Percentiles rank a stretch among this genome's conserved stretches.
Conservation (phyloP, 2,329 filamentous ascomycete species). For the Paecilomyces niveus region DNA sequence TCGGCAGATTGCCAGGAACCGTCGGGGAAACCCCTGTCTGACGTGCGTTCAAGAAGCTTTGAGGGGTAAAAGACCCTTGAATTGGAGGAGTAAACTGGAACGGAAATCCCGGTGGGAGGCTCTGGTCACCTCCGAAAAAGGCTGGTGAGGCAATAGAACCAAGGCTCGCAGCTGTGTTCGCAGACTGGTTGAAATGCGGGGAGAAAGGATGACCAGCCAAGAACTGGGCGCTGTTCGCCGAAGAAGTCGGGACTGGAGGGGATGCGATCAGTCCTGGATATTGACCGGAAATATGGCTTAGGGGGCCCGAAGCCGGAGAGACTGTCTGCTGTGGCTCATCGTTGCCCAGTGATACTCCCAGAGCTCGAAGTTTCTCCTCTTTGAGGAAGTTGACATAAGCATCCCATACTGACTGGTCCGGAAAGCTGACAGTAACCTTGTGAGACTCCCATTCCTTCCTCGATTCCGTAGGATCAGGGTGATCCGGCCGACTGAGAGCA, state of each 20-base stretch:
- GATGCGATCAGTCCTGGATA: conserved; percentile 75
- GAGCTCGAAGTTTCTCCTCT: conserved; percentile 84
- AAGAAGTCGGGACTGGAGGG: conserved; percentile 72
- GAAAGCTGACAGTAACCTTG: conserved; percentile 33
- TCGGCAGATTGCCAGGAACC: conserved; percentile 36
- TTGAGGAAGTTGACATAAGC: conserved; percentile 74
- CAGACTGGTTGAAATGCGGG: conserved; percentile 52
- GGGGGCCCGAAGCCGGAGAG: conserved; percentile 57
- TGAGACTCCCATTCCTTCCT: conserved; percentile 26
- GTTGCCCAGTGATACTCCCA: conserved; percentile 76
- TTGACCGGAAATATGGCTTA: conserved; percentile 65
- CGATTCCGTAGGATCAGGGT: conserved; percentile 34
- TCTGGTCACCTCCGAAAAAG: conserved; percentile 51
- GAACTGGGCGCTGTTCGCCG: conserved; percentile 63
- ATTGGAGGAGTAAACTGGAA: conserved; percentile 55
- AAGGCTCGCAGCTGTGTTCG: conserved; percentile 56
- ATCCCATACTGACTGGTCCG: conserved; percentile 56
- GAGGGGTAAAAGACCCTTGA: conserved; percentile 32
- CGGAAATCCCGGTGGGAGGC: conserved; percentile 61
- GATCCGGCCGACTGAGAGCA: conserved; percentile 37
- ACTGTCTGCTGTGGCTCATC: conserved; percentile 62
- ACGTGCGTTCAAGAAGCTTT: conserved; percentile 36
- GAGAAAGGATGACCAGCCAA: conserved; percentile 58
- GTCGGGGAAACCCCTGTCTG: conserved; percentile 52
- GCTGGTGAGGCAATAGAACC: conserved; percentile 65